These are phyloP conservation scores for Hyaloperonospora arabidopsidis DNA, from an alignment of 352 stramenopile species.

Conservation along the genomic window DNA sequence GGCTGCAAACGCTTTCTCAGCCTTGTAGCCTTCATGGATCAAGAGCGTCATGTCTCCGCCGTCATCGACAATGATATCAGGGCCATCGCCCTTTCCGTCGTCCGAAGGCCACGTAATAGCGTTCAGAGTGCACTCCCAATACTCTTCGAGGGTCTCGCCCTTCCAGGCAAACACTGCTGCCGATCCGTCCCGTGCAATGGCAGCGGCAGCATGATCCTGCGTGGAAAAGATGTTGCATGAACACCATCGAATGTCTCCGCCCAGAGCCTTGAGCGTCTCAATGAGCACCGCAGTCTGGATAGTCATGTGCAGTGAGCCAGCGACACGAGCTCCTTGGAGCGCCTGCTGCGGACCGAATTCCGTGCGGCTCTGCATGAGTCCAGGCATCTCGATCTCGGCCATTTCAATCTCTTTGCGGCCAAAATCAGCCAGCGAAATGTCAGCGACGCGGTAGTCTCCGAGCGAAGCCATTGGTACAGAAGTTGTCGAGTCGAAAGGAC, in stretches of 20 bases:
- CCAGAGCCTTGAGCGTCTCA: slow-evolving; percentile 95
- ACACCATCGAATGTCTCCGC: slow-evolving; percentile 97
- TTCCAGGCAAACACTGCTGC: slow-evolving; percentile 98
- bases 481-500: slow-evolving; percentile 5
- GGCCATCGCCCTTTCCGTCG: slow-evolving; percentile 94
- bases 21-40: slow-evolving; percentile 98
- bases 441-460: slow-evolving; percentile 85
- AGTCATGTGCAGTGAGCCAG: slow-evolving; percentile 98
- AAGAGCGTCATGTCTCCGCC: slow-evolving; percentile 98
- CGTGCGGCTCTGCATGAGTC: slow-evolving; percentile 93
- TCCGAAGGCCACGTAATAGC: slow-evolving; percentile 94
- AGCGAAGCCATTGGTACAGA: slow-evolving; percentile 44
- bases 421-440: slow-evolving; percentile 98
- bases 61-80: slow-evolving; percentile 98
- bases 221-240: slow-evolving; percentile 99
- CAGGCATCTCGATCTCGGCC: slow-evolving; percentile 97
- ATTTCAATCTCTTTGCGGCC: slow-evolving; percentile 98
- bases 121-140: slow-evolving; percentile 99
- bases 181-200: slow-evolving; percentile 92
- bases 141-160: slow-evolving; percentile 96
- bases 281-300: slow-evolving; percentile 99
- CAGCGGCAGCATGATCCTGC: slow-evolving; percentile 96
- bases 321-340: slow-evolving; percentile 88
- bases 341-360: slow-evolving; percentile 88
- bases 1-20: slow-evolving; percentile 91